A percentile compares a stretch with the other conserved stretches of the same genome.
Evolutionary conservation across 1,284 basidiomycete species (phyloP).

Genomic region (Exobasidium rhododendri): DNA sequence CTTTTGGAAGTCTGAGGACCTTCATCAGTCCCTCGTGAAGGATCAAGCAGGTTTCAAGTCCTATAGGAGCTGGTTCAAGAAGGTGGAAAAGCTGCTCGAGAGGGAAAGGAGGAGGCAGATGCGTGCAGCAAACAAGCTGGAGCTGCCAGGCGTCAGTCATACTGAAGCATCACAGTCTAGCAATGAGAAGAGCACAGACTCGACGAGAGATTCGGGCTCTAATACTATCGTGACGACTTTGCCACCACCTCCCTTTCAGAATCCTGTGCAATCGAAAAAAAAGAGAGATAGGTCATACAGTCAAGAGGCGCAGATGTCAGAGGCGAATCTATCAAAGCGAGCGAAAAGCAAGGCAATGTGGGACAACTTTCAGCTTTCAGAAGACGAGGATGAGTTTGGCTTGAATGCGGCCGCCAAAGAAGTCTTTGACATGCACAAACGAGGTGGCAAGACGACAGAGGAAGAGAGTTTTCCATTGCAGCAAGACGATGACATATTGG

Average conservation of each 20-base stretch:
- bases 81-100: not conserved
- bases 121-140: not conserved
- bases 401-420: not conserved
- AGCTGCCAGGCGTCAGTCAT: not conserved
- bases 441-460: not conserved
- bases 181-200: not conserved
- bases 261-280: not conserved
- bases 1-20: slow-evolving; percentile 3
- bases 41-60: not conserved
- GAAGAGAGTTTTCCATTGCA: too few species aligned
- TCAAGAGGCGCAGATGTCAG: not conserved
- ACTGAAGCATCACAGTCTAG: not conserved
- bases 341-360: not conserved
- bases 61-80: not conserved
- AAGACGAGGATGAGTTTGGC: not conserved
- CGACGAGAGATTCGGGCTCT: not conserved
- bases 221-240: not conserved
- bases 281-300: too few species aligned
- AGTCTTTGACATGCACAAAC: not conserved
- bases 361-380: not conserved
- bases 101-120: not conserved
- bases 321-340: not conserved
- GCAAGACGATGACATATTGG: too few species aligned
- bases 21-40: not conserved
- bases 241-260: slow-evolving; percentile 1